phyloP scores from a whole-genome alignment of 2,329 filamentous ascomycete species.

The Colletotrichum coccodes region DNA sequence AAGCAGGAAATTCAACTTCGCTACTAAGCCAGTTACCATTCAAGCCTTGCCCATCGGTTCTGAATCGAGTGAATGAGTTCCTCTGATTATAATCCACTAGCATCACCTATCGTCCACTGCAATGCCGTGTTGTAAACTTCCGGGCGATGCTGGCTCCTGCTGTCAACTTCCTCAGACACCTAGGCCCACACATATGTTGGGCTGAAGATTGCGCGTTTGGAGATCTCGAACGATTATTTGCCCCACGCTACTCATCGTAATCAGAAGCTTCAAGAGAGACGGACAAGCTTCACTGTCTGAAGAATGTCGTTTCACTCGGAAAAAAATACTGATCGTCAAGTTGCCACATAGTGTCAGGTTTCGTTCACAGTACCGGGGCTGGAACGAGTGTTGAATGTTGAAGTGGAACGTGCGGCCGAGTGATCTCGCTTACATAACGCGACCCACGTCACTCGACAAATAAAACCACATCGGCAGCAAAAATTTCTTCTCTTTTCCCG shows the following conservation, averaged over 20 bases:
- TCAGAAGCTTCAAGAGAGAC: too few relatives aligned
- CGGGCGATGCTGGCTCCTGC: not conserved
- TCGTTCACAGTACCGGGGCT: too few relatives aligned
- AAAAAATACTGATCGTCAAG: not conserved
- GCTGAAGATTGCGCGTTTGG: too few relatives aligned
- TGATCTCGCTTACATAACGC: not conserved
- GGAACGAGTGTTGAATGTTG: not conserved
- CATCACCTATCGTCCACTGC: not conserved
- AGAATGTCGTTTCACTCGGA: too few relatives aligned
- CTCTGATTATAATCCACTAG: too few relatives aligned
- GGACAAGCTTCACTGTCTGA: not conserved
- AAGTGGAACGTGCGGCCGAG: not conserved
- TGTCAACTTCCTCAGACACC: not conserved
- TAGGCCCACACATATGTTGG: too few relatives aligned
- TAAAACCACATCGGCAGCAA: constrained; percentile 4
- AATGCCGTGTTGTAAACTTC: not conserved
- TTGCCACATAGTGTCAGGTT: not conserved
- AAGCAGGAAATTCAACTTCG: too few relatives aligned
- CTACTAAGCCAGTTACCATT: too few relatives aligned
- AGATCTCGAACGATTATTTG: too few relatives aligned
- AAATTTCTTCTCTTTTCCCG: not conserved
- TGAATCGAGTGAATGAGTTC: too few relatives aligned
- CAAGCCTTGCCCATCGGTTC: too few relatives aligned
- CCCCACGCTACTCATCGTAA: too few relatives aligned
- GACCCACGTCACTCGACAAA: not conserved